These are phyloP conservation scores for Cordyceps militaris DNA, from an alignment of 2,329 filamentous ascomycete genomes.

Conservation along the genomic window DNA sequence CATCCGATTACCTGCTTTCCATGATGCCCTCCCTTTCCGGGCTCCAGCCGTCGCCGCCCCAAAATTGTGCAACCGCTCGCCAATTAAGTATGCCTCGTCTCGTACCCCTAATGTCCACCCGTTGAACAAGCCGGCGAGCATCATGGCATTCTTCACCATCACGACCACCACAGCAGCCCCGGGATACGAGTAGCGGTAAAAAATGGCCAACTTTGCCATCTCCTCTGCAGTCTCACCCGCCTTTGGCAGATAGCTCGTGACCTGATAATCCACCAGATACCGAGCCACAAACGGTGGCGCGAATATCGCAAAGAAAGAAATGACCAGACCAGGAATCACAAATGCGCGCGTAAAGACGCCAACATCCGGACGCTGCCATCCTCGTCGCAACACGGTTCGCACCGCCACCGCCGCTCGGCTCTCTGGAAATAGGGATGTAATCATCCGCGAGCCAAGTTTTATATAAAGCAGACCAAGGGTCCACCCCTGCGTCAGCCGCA, in stretches of 20 bases:
- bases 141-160: constrained; percentile 35
- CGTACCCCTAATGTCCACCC: constrained; percentile 75
- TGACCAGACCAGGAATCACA: constrained; percentile 63
- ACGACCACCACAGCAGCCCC: constrained; percentile 45
- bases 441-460: constrained; percentile 66
- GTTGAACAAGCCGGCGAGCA: constrained; percentile 55
- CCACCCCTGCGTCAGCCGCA: constrained; percentile 90
- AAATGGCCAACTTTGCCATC: constrained; percentile 27
- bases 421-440: constrained; percentile 59
- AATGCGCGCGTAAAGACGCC: constrained; percentile 77
- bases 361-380: constrained; percentile 74
- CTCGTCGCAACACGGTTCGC: constrained; percentile 62
- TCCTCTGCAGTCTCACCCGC: constrained; percentile 20
- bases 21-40: constrained; percentile 28
- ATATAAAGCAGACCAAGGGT: constrained; percentile 86
- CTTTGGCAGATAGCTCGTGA: constrained; percentile 10
- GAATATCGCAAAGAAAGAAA: constrained; percentile 56
- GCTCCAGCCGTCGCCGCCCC: constrained; percentile 42
- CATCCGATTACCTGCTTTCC: constrained; percentile 29
- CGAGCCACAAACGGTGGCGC: constrained; percentile 55
- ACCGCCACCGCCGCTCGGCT: constrained; percentile 69
- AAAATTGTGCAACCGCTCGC: constrained; percentile 92
- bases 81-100: constrained; percentile 94
- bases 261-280: constrained; percentile 22
- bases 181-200: constrained; percentile 64